Evolutionary conservation across 2,329 filamentous ascomycete genomes (phyloP), one percentile per base, ranked within the genome.

Genomic region (Exophiala aquamarina): DNA sequence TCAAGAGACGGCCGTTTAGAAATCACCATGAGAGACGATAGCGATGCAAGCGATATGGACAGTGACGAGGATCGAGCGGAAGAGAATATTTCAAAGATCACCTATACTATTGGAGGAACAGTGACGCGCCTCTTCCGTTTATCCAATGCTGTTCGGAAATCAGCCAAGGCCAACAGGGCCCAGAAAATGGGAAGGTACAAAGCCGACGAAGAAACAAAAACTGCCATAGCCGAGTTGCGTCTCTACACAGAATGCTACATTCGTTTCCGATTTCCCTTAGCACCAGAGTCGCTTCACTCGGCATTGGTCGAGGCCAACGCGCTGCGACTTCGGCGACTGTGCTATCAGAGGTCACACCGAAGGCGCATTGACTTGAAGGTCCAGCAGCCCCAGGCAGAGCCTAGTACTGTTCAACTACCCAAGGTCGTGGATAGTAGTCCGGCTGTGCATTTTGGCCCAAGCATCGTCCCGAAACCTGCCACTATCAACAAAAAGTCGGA

Each of bases 221-320:
- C 47, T 4, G 61, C 60, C 20, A 58, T 63, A 33, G 52, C 18
- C 18, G 60, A 63, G 33, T 53, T 61, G 36, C 56, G 60, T 58
- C 49, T 61, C 38, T 61, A 62, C 47, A 63, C 61, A 13, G 40
- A 59, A 46, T 59, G 56, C 58, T 63, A 63, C 42, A 61, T 63
- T 52, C 15, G 40, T 11, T 61, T 57, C 47, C 60, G 57, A 40
- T 63, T 61, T 39, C 55, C 61, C 2, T 17, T 50, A 48, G 56
- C 60, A 34, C 50, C 59, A 9, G 58, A 61, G 15, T 18, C 59
- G 6, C 61, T 63, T 28, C 57, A 60, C 44, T 41, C 38, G 38
- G n/a, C n/a, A n/a, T n/a, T n/a, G n/a, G n/a, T n/a, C n/a, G n/a
- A n/a, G n/a, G n/a, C n/a, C n/a, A n/a, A n/a, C n/a, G n/a, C n/a